Base-by-base conservation (phyloP, 1,284 basidiomycete genomes). In the Omphalotus olearius region DNA sequence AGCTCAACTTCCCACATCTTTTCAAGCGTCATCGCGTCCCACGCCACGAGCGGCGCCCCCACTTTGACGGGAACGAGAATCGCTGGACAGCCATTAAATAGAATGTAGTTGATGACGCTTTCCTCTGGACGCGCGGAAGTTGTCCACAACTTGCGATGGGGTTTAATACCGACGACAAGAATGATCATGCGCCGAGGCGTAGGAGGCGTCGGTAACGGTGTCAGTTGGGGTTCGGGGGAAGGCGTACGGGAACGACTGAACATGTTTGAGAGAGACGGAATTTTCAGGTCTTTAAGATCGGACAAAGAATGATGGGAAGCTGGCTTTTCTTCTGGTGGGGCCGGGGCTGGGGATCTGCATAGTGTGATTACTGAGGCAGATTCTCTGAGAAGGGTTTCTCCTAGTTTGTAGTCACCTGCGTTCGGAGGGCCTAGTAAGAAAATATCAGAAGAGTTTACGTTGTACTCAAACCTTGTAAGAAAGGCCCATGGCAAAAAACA, bases 401-500 rank as follows among this genome's bases (percentile, higher is more conserved):
- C 82, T 39, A 83, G 62, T 51, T 66, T 72, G 64, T 83, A 82
- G 59, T 83, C 81, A 18, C 80, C 80, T 82, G 52, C 14, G 42
- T 40, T 44, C 43, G 52, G 10, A 20, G 6, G 37, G 20, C 13
- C 25, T 14, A 4, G 13, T 43, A 6, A 45, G 20, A 20, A 26
- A 18, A 6, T 9, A 39, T 18, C 13, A 28, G 36, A 36, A 13
- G 10, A 40, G 45, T 41, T 14, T 6, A 14, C 17, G 35, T 4
- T 17, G 20, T 30, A 18, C 18, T 37, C 63, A 52, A 49, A 76
- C 79, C 79, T 61, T 67, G 66, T 33, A 83, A 66, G 66, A 84
- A 85, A 4, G 81, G 82, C 1, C 79, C 80, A 62, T 85, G 80
- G 56, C 79, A 83, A 59, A 84, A 84, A n/a, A 83, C 65, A 6